Conservation (phyloP, 441 rosid genomes). For the Bruguiera hainesii region DNA sequence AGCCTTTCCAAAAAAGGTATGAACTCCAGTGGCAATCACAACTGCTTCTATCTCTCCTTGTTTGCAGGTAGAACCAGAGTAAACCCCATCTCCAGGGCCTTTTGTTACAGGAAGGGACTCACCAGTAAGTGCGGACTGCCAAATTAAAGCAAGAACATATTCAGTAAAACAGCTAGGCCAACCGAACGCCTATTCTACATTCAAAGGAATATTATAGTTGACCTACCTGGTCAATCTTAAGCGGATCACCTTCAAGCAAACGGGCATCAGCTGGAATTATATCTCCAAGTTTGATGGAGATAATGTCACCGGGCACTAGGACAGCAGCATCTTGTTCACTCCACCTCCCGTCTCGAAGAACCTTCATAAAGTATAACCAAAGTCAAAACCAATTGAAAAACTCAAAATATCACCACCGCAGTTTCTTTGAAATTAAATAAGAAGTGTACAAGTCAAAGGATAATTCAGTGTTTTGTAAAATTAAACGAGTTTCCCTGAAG, state of each 20-base stretch:
- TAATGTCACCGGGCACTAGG: slow-evolving; percentile 84
- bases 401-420: not conserved
- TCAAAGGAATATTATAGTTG: not conserved
- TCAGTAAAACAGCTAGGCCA: slow-evolving; percentile 11
- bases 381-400: slow-evolving; percentile 14
- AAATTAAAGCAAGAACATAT: slow-evolving; percentile 9
- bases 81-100: slow-evolving; percentile 91
- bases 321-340: slow-evolving; percentile 77
- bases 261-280: slow-evolving; percentile 96
- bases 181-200: slow-evolving; percentile 11
- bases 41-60: slow-evolving; percentile 96
- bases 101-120: slow-evolving; percentile 97
- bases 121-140: slow-evolving; percentile 91
- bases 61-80: slow-evolving; percentile 95
- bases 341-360: slow-evolving; percentile 96
- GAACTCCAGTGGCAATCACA: slow-evolving; percentile 94
- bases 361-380: slow-evolving; percentile 37
- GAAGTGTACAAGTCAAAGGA: not conserved
- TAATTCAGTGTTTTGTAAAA: not conserved
- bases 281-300: slow-evolving; percentile 90
- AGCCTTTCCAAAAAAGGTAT: slow-evolving; percentile 94
- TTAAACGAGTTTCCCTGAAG: not conserved
- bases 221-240: slow-evolving; percentile 87
- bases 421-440: not conserved
- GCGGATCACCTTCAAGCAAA: slow-evolving; percentile 83